Conservation (phyloP, 306 rosid genomes). For the Corylus americana region DNA sequence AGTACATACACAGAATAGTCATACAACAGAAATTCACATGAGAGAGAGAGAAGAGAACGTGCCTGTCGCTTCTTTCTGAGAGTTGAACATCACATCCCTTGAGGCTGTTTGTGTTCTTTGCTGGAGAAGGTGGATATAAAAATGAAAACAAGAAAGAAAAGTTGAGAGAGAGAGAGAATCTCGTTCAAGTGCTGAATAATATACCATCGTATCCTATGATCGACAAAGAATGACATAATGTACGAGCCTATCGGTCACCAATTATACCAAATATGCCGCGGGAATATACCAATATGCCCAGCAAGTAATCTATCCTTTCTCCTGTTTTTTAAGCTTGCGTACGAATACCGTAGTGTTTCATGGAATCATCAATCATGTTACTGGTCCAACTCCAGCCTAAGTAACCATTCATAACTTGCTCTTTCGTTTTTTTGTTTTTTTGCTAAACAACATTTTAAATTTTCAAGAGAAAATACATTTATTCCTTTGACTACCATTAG, state of each 20-base stretch:
- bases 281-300: constrained; percentile 47
- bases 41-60: constrained; percentile 23
- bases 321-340: neutral
- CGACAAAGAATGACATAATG: too few relatives aligned
- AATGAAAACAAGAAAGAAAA: neutral
- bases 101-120: neutral
- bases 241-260: neutral
- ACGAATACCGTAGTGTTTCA: too few relatives aligned
- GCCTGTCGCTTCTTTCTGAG: constrained; percentile 29
- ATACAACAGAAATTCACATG: neutral
- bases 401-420: too few relatives aligned
- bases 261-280: constrained; percentile 27
- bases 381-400: too few relatives aligned
- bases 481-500: too few relatives aligned
- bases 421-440: too few relatives aligned
- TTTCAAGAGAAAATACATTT: too few relatives aligned
- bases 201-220: neutral
- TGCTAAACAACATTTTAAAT: too few relatives aligned
- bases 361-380: too few relatives aligned
- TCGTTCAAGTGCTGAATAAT: constrained; percentile 15
- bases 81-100: neutral
- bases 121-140: neutral
- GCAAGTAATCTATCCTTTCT: neutral
- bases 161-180: constrained; percentile 11
- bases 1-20: neutral